Percentiles rank a stretch among this genome's conserved stretches.
These are phyloP conservation scores for Solanum rostratum DNA, from an alignment of 257 asterid species.

Conservation along the genomic window DNA sequence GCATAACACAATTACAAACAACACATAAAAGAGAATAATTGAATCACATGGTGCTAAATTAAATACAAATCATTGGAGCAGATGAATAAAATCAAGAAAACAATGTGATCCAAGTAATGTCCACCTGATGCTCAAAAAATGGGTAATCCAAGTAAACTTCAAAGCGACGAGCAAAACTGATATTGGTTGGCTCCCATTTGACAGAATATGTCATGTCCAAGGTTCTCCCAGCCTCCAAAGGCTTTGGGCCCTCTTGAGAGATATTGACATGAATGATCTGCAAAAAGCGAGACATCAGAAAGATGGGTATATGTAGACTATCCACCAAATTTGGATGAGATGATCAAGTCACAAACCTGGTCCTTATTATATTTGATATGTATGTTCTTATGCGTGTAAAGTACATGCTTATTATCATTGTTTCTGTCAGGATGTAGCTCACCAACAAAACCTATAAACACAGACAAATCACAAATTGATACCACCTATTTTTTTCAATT, in stretches of 20 bases:
- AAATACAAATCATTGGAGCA: background rate
- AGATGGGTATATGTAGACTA: background rate
- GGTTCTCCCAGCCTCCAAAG: slow-evolving; percentile 65
- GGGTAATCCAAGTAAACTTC: slow-evolving; percentile 97
- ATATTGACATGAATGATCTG: slow-evolving; percentile 97
- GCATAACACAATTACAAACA: background rate
- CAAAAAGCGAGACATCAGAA: slow-evolving; percentile 9
- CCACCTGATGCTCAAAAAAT: slow-evolving; percentile 97
- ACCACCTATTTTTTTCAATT: background rate
- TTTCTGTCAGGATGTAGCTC: slow-evolving; percentile 38
- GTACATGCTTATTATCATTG: slow-evolving; percentile 37
- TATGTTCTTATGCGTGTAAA: slow-evolving; percentile 43
- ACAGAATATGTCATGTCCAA: slow-evolving; percentile 89
- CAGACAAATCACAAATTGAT: background rate
- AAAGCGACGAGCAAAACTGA: slow-evolving; percentile 80
- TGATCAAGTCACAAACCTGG: slow-evolving; percentile 25
- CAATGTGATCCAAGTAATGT: background rate
- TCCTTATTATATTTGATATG: slow-evolving; percentile 39
- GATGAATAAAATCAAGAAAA: background rate
- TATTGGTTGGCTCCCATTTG: slow-evolving; percentile 73
- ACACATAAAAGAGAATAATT: background rate
- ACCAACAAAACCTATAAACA: slow-evolving; percentile 41
- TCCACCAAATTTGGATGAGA: background rate
- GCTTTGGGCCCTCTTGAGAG: slow-evolving; percentile 71
- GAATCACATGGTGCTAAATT: background rate